These are phyloP conservation scores for Aphanocladium album DNA, from an alignment of 2,329 filamentous ascomycete species.

Conservation along the genomic window DNA sequence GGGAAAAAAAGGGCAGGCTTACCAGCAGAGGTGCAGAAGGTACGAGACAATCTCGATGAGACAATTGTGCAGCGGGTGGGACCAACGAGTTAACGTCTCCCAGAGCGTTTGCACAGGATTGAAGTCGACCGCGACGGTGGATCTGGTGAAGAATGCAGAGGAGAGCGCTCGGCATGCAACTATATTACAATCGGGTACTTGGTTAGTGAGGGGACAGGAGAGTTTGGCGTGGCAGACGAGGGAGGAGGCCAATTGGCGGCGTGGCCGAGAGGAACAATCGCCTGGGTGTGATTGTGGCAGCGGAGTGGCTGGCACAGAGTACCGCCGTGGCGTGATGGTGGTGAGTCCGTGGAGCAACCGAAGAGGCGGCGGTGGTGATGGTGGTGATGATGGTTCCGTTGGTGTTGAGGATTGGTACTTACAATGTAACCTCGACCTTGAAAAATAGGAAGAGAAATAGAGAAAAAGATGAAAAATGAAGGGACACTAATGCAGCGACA, in stretches of 20 bases:
- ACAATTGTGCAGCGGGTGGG: slow-evolving; percentile 46
- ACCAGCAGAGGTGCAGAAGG: slow-evolving; percentile 44
- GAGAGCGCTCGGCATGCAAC: slow-evolving; percentile 33
- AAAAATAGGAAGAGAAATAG: slow-evolving; percentile 16
- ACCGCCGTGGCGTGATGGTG: no score
- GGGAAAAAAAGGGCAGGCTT: slow-evolving; percentile 36
- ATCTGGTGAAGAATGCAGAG: slow-evolving; percentile 32
- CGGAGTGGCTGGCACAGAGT: no score
- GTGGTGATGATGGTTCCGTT: slow-evolving; percentile 19
- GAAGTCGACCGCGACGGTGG: slow-evolving; percentile 39
- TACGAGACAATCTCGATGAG: slow-evolving; percentile 42
- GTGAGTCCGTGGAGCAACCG: no score
- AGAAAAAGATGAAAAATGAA: slow-evolving; percentile 10
- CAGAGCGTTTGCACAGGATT: slow-evolving; percentile 42
- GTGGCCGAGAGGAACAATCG: slow-evolving; percentile 18
- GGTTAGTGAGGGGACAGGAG: slow-evolving; percentile 28
- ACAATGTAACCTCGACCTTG: slow-evolving; percentile 31
- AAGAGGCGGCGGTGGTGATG: no score
- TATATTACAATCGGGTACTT: slow-evolving; percentile 19
- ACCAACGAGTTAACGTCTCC: slow-evolving; percentile 64
- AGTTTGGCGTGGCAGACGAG: slow-evolving; percentile 33
- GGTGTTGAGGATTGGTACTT: slow-evolving; percentile 39
- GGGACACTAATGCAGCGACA: slow-evolving; percentile 9
- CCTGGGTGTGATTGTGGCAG: not conserved
- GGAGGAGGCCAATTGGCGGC: slow-evolving; percentile 16